Base-by-base conservation (phyloP, 768 basidiomycete genomes). In the Kwoniella newhampshirensis region DNA sequence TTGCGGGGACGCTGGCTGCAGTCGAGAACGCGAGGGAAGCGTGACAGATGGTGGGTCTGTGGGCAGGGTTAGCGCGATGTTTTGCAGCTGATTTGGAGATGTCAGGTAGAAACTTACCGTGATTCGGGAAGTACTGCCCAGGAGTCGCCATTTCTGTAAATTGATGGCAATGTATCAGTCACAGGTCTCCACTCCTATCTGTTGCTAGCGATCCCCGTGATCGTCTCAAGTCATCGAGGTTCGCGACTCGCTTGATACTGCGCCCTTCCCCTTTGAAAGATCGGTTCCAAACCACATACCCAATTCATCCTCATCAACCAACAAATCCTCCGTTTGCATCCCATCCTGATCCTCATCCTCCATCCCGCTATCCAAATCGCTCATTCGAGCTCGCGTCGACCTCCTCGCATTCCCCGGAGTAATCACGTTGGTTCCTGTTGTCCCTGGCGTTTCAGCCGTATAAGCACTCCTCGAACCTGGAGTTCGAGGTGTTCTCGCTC, bases 341-440 rank as follows among this genome's bases (percentile, higher is more conserved):
- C 56, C 63, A 27, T 62, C 60, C 15, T 59, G 57, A 17, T n/a
- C n/a, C n/a, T 60, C 65, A 25, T 64, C 68, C 25, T 57, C 61
- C 25, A 42, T 59, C 1, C 36, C 59, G 25, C 47, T 48, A 21
- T 56, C 68, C 25, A 62, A 17, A 23, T 61, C 57, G 25, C 60
- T 66, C 57, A 67, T 52, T 28, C 60, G 20, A 30, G 42, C 26
- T 44, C 47, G 39, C 47, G 42, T 39, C 25, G 26, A 39, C 30
- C 48, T 41, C 13, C 59, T 39, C 23, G 20, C 20, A 4, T 7
- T 52, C 18, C 43, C 37, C 26, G 49, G 39, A 21, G 36, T 45
- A 6, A 53, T 28, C 12, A 15, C 17, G 46, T 47, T 18, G 35
- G 30, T 11, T 35, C 52, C 0, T n/a, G n/a, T n/a, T n/a, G 52